Evolutionary conservation across 306 rosid species (phyloP).

Genomic region (Gastrolobium villosum): DNA sequence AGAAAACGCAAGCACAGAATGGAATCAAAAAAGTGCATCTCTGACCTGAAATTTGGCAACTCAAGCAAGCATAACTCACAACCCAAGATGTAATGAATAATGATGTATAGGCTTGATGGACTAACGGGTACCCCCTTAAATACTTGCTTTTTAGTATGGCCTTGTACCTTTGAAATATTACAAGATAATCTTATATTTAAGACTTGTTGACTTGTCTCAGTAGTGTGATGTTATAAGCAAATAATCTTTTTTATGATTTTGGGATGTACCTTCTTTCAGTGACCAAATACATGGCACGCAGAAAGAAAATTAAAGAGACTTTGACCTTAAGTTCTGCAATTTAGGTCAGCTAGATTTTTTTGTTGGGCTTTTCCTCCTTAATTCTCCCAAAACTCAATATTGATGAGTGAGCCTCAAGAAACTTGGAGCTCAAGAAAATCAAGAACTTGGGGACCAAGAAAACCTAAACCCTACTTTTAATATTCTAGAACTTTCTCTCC

Average conservation of each 20-base stretch:
- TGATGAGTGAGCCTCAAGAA: no score
- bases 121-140: conserved; percentile 11
- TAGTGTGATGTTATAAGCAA: background rate
- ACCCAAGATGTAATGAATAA: background rate
- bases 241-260: background rate
- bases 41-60: conserved; percentile 48
- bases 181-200: background rate
- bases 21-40: conserved; percentile 35
- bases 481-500: no score
- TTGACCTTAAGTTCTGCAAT: conserved; percentile 5
- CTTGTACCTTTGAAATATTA: background rate
- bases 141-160: background rate
- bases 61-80: background rate
- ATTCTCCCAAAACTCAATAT: no score
- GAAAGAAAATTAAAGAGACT: background rate
- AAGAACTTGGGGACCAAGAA: no score
- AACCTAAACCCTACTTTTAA: no score
- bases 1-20: conserved; percentile 21
- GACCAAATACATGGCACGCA: conserved; percentile 6
- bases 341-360: background rate
- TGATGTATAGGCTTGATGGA: background rate
- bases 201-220: conserved; percentile 42
- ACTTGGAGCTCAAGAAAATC: no score
- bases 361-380: no score
- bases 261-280: background rate